Evolutionary conservation across 1,139 yeast genomes (phyloP), one percentile per base, ranked within the genome.

Genomic region (Scheffersomyces quercinus): DNA sequence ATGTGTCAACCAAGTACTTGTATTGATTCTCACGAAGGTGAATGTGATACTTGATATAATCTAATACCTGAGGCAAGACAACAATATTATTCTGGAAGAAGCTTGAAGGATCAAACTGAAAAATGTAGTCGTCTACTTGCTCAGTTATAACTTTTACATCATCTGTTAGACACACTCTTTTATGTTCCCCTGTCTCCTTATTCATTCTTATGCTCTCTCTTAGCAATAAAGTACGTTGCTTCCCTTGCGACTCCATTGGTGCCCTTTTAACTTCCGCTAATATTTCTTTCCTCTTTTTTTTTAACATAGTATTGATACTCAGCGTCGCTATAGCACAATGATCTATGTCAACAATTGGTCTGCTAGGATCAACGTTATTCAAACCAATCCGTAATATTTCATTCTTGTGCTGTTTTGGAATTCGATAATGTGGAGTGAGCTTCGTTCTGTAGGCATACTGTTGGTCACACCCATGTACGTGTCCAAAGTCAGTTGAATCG

Each of bases 1-100:
- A 74, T 0, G 78, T 61, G 48, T 74, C 79, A 5, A 74, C 58
- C 31, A 74, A 51, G 48, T 69, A 60, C 58, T 68, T 56, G 44
- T 42, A 51, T 4, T 14, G 24, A 9, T 35, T 11, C 5, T 37
- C 43, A 4, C 37, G 39, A 9, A 16, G n/a, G 3, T 45, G 40
- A 7, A 70, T 51, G 26, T 67, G 70, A 35, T 52, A 46, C 29
- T 61, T 54, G 8, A 74, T 56, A 40, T 59, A 70, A 20, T 67
- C 70, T 8, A 74, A 48, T 1, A 73, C 65, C 1, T 51, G 48
- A 0, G 78, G 73, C 14, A 74, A 51, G 6, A 74, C 69, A 15
- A 58, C 52, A 30, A 62, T 55, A 49, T 70, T 70, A 38, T 60
- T 63, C 43, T 70, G 76, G 45, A 71, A 71, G 43, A 71, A 71